phyloP scores from a whole-genome alignment of 164 flowering plant species.

The Taxillus chinensis region DNA sequence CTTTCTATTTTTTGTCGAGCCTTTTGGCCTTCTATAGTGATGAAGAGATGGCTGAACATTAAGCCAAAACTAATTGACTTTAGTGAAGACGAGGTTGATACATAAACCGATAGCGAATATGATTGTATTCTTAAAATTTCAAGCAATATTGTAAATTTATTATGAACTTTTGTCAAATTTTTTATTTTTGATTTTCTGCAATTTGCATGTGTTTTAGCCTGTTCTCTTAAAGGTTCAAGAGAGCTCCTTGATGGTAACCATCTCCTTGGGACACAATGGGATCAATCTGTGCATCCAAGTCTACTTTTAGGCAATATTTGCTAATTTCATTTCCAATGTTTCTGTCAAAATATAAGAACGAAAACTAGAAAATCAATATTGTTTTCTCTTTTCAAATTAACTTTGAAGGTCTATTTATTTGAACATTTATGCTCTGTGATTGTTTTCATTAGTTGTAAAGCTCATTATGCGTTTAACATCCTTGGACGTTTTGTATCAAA shows the following conservation, averaged over 20 bases:
- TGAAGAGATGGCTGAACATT: constrained; percentile 96
- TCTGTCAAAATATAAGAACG: background rate
- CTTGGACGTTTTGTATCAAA: too few species aligned
- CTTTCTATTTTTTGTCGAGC: constrained; percentile 29
- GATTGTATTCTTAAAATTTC: too few species aligned
- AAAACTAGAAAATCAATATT: too few species aligned
- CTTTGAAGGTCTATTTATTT: too few species aligned
- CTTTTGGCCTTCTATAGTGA: constrained; percentile 88
- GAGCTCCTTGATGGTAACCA: constrained; percentile 24
- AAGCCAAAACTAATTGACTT: constrained; percentile 78
- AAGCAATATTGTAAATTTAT: too few species aligned
- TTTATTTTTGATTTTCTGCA: too few species aligned
- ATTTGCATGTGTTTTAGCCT: too few species aligned
- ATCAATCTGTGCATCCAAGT: constrained; percentile 21
- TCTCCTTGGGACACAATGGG: constrained; percentile 19
- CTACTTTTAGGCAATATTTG: constrained; percentile 45
- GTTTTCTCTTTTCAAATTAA: background rate
- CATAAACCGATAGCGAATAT: constrained; percentile 88
- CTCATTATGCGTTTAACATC: too few species aligned
- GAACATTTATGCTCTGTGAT: too few species aligned
- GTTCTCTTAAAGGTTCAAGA: too few species aligned
- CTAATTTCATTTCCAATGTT: constrained; percentile 1
- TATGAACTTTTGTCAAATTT: too few species aligned
- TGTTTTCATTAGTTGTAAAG: too few species aligned
- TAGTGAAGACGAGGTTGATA: constrained; percentile 88